Evolutionary conservation across 108 stramenopile genomes (phyloP), one percentile per base, ranked within the genome.

Genomic region (Cyclotella baltica): DNA sequence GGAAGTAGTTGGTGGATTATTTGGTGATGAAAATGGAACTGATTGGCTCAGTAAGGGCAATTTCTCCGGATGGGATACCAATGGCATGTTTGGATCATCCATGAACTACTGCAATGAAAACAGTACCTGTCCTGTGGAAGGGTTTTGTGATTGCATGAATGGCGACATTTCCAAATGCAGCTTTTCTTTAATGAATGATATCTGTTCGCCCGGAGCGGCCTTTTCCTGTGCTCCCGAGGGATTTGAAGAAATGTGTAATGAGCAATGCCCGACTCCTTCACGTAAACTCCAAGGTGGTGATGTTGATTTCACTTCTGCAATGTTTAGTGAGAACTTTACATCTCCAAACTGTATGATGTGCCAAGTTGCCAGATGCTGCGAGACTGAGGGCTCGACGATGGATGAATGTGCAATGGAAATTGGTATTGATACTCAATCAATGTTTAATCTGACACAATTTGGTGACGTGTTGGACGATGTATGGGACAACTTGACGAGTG

Each of bases 11-110:
- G 64, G 40, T 22, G 64, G 64, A 0, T 18, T 65, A 27, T 27
- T 65, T 46, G 64, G 64, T 27, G 64, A 43, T 10, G 64, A 27
- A 27, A 65, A 65, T 46, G 64, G 4, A 65, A 65, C 64, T 46
- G 40, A 47, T 20, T 43, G 38, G 64, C 3, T 47, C 11, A 43
- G 46, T 25, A 47, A 65, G 2, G 64, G 64, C 18, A 65, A 65
- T 22, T 65, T 65, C 15, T 65, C 64, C 4, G 38, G 38, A 4
- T 65, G 38, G 64, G 3, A 46, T 19, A 4, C 9, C 5, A 15
- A 18, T 20, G 34, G 33, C 35, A 35, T 35, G 1, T 25, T 55
- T 25, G 55, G 47, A n/a, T 4, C 47, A 16, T 48, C 18, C 47
- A 2, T 55, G 11, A 25, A 25, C 25, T 22, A 25, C 11, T 25